These are phyloP conservation scores for Aspergillus pseudoglaucus DNA, from an alignment of 2,329 filamentous ascomycete genomes.

Conservation along the genomic window DNA sequence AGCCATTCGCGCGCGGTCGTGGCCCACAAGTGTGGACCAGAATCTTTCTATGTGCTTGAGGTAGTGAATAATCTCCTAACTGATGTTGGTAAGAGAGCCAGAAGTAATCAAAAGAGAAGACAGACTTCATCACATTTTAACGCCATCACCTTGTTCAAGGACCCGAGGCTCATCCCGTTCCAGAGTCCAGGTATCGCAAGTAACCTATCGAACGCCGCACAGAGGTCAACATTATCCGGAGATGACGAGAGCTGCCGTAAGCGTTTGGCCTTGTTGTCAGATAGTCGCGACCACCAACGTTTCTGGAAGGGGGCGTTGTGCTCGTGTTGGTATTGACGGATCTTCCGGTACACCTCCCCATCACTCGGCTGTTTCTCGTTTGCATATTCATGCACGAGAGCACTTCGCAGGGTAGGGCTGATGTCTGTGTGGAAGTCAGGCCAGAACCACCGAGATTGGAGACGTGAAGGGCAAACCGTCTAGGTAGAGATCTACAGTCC, in stretches of 20 bases:
- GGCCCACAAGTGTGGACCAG: conserved; percentile 24
- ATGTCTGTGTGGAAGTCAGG: conserved; percentile 12
- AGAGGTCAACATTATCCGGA: conserved; percentile 9
- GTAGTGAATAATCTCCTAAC: conserved; percentile 26
- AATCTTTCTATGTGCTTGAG: conserved; percentile 27
- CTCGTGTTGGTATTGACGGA: conserved; percentile 16
- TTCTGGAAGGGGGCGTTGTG: conserved; percentile 11
- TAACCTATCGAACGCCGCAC: conserved; percentile 26
- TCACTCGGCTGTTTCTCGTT: conserved; percentile 15
- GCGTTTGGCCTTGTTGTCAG: conserved; percentile 10
- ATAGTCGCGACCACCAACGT: conserved; percentile 14
- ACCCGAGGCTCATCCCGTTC: conserved; percentile 24
- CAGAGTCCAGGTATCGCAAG: conserved; percentile 26
- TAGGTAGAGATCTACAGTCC: conserved; percentile 14
- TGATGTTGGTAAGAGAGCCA: no score
- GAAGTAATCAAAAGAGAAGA: neutral
- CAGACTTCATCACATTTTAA: conserved; percentile 28
- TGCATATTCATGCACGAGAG: conserved; percentile 14
- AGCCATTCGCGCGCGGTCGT: conserved; percentile 18
- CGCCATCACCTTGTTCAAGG: conserved; percentile 20
- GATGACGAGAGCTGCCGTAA: conserved; percentile 9
- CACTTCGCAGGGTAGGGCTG: conserved; percentile 4
- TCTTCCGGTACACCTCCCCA: conserved; percentile 18
- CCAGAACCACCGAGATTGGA: no score
- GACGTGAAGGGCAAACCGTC: no score